Base-by-base conservation (phyloP, 257 asterid species). In the Solanum boliviense region DNA sequence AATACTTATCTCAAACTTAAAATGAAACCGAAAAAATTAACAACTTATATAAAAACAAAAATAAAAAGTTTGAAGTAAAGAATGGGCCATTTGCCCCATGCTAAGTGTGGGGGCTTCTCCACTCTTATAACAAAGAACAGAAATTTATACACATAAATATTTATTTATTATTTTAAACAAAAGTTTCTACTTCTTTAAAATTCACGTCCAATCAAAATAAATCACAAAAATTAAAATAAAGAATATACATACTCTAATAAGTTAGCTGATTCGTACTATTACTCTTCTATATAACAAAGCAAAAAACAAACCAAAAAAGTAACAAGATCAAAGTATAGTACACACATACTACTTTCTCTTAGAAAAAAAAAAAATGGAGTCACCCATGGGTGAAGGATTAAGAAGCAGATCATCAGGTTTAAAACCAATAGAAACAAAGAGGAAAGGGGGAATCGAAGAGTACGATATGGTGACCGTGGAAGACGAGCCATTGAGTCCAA, bases 401-500 rank as follows among this genome's bases (percentile, higher is more conserved):
- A 44, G 85, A 79, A 41, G 25, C 38, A 79, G 67, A 79, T 41
- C 85, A 41, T 25, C 62, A 44, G 39, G 25, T 44, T 38, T 79
- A 44, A 79, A 44, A 29, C 39, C 85, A 44, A 79, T 79, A 25
- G 85, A 25, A 41, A 79, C 85, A 44, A 44, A 44, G 35, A 44
- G 18, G 38, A 79, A 79, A 27, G 16, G 16, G 12, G 25, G 79
- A 3, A 79, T 79, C 34, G 85, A 44, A 79, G 67, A 79, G 25
- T 79, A 79, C 39, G 67, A 79, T 13, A 27, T 44, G 25, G 39
- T 27, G 9, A 3, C n/a, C 34, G 18, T 79, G 9, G 89, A 72
- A 75, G 92, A 90, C 58, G 92, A 88, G 85, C 91, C 92, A 23
- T 60, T 91, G 58, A 91, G 93, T 84, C 93, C 93, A 5, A 79